Percentiles rank a stretch among this genome's conserved stretches.
phyloP scores from a whole-genome alignment of 1,284 basidiomycete species.

The Quambalaria eucalypti region DNA sequence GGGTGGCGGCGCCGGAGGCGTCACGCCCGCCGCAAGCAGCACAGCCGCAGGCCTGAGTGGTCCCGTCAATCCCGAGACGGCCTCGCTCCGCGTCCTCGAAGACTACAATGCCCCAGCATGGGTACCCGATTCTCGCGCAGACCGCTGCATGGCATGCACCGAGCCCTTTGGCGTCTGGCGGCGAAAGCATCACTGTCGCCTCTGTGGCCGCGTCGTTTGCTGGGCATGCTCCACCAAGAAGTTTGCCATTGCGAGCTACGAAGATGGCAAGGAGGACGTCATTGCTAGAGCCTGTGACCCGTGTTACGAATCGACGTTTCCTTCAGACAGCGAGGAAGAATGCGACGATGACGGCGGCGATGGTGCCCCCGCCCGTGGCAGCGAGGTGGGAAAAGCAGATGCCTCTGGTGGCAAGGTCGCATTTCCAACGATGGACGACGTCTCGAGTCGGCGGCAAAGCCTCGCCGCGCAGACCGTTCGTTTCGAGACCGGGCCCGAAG shows the following conservation, averaged over 20 bases:
- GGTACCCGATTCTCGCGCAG: constrained; percentile 75
- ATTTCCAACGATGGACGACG: no score
- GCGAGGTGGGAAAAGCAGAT: no score
- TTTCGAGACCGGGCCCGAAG: no score
- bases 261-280: constrained; percentile 29
- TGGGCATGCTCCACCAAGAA: constrained; percentile 55
- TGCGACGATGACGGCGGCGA: no score
- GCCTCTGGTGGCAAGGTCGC: no score
- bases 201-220: constrained; percentile 82
- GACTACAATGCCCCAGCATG: constrained; percentile 84
- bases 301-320: constrained; percentile 77
- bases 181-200: constrained; percentile 75
- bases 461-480: no score
- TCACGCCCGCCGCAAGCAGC: no score
- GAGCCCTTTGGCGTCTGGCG: constrained; percentile 69
- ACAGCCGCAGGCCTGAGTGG: no score
- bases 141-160: constrained; percentile 72
- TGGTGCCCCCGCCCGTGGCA: no score
- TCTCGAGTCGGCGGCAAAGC: no score
- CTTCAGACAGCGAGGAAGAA: constrained; percentile 8
- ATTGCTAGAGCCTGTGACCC: constrained; percentile 67
- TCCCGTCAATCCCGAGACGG: no score
- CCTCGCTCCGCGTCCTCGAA: constrained; percentile 54
- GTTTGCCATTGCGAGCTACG: constrained; percentile 35
- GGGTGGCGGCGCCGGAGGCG: no score